Evolutionary conservation across 768 basidiomycete species (phyloP).

Genomic region (Leccinum sublutescens): DNA sequence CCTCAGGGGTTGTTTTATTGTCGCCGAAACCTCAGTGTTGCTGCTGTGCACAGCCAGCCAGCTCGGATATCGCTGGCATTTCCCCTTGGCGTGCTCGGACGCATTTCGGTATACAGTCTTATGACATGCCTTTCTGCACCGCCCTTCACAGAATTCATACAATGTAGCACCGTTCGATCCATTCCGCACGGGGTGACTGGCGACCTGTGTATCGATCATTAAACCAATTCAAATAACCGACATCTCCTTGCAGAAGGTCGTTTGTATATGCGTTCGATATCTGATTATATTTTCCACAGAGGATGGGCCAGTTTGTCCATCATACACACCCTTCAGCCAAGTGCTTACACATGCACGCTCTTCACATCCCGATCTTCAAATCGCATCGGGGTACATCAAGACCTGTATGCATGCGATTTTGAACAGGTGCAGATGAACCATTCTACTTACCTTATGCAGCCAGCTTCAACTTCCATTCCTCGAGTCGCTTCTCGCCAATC

Average conservation of each 20-base stretch:
- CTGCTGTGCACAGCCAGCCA: background rate
- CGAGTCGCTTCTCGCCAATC: background rate
- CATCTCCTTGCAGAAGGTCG: background rate
- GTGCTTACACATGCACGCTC: background rate
- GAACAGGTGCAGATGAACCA: background rate
- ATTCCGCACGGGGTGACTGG: background rate
- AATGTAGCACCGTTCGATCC: background rate
- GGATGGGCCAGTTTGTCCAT: no score
- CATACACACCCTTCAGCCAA: background rate
- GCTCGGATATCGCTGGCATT: no score
- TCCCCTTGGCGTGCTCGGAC: background rate
- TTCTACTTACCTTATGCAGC: background rate
- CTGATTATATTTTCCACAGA: background rate
- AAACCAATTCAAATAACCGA: background rate
- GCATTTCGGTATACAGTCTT: background rate
- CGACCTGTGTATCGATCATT: background rate
- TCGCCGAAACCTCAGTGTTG: background rate
- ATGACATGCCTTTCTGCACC: background rate
- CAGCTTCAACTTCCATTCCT: slow-evolving; percentile 5
- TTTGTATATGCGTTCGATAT: background rate
- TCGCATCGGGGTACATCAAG: background rate
- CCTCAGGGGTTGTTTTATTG: background rate
- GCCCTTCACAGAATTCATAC: background rate
- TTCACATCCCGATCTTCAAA: background rate
- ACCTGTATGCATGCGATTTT: background rate